These are phyloP conservation scores for Mycothermus thermophilus DNA, from an alignment of 495 filamentous ascomycete genomes.

Conservation along the genomic window DNA sequence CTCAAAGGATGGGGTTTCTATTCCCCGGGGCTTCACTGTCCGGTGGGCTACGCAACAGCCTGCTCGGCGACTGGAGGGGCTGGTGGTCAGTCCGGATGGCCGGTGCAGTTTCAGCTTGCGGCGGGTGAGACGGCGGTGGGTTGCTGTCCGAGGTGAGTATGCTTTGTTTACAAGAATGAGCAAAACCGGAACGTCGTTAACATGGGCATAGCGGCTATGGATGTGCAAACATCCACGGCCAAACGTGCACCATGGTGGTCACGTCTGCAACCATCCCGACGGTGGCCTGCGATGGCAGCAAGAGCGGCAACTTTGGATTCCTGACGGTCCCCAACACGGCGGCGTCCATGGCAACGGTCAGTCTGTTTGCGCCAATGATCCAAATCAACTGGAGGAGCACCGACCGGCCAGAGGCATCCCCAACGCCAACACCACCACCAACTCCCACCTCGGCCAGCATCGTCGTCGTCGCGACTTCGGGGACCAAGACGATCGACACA, in stretches of 20 bases:
- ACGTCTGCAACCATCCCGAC: conserved; percentile 15
- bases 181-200: neutral
- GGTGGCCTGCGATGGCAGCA: conserved; percentile 16
- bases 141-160: conserved; percentile 22
- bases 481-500: conserved; percentile 6
- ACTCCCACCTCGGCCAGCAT: neutral
- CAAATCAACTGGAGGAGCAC: conserved; percentile 24
- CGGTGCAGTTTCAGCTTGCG: conserved; percentile 19
- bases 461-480: neutral
- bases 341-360: conserved; percentile 15
- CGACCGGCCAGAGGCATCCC: conserved; percentile 8
- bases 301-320: conserved; percentile 7
- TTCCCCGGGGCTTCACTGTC: conserved; percentile 22
- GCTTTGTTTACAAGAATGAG: too few species aligned
- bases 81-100: conserved; percentile 14
- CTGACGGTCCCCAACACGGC: conserved; percentile 12
- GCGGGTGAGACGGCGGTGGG: conserved; percentile 23
- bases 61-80: conserved; percentile 21
- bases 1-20: conserved; percentile 22
- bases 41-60: conserved; percentile 20
- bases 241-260: conserved; percentile 18
- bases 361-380: conserved; percentile 22
- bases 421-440: neutral
- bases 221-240: conserved; percentile 22
- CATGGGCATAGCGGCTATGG: conserved; percentile 14